phyloP scores from a whole-genome alignment of 495 filamentous ascomycete species.

The Aspergillus asperescens region DNA sequence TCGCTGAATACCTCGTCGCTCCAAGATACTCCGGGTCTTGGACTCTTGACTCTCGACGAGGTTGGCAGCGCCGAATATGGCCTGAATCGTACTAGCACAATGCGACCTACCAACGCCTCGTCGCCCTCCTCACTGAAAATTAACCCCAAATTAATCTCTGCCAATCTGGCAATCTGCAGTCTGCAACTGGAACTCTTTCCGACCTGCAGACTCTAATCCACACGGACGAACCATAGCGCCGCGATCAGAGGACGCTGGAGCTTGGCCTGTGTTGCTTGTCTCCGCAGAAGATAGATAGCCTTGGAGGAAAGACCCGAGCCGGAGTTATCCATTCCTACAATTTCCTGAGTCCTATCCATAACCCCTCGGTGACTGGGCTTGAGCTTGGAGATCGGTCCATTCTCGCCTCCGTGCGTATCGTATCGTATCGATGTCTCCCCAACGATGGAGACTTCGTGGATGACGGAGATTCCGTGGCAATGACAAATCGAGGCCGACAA shows the following conservation, averaged over 20 bases:
- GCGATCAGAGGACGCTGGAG: not conserved
- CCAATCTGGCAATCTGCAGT: not conserved
- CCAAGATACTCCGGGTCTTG: constrained; percentile 4
- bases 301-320: not conserved
- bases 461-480: not conserved
- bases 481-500: constrained; percentile 7
- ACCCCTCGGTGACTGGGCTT: no score
- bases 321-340: no score
- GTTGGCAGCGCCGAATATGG: constrained; percentile 2
- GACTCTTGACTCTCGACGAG: no score
- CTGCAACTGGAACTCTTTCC: not conserved
- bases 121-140: not conserved
- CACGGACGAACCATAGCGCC: constrained; percentile 13
- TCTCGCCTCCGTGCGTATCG: not conserved
- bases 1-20: no score
- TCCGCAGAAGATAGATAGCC: no score
- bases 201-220: constrained; percentile 4
- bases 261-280: not conserved
- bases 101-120: no score
- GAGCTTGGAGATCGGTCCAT: constrained; percentile 4
- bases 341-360: no score
- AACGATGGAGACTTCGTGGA: not conserved
- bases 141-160: not conserved
- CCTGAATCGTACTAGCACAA: constrained; percentile 1
- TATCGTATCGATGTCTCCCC: no score